Evolutionary conservation across 2,329 filamentous ascomycete genomes (phyloP), one percentile per base, ranked within the genome.

Genomic region (Penicillium brevicompactum): DNA sequence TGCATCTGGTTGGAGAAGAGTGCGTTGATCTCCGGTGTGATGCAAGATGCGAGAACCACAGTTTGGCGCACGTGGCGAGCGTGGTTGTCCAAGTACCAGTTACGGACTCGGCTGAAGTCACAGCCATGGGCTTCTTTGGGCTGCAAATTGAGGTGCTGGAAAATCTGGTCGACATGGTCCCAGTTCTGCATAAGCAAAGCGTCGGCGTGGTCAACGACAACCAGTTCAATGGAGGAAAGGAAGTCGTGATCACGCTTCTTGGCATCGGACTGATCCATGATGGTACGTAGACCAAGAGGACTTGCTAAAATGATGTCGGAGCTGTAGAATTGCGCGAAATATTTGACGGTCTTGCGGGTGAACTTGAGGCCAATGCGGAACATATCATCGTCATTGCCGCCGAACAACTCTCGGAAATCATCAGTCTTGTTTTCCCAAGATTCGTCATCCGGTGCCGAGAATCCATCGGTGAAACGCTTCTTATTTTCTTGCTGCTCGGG

Each of bases 141-240:
- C 67, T 96, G 91, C 21, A 89, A 81, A 72, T 99, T 99, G 59
- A 99, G 83, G 71, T 96, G 91, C 59, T 91, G 87, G 68, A 97
- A 92, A 65, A 97, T 89, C 71, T 90, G 90, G 72, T 95, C 90
- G 57, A 97, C 85, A 70, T 99, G 93, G 68, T 97, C 92, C 92
- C 93, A 97, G 72, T 96, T 97, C 73, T 99, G 94, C 92, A 97
- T 97, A 8, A 96, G 84, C 41, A 97, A 84, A 0, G 92, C 92
- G 73, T 97, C 92, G 11, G 91, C 89, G 74, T 97, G 92, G 72
- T 99, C 94, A 57, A 96, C 82, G 45, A 97, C 82, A 31, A 94
- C 87, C 49, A 99, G 76, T 75, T 99, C 94, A 66, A 99, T 90
- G 1, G 93, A 97, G 54, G 90, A 93, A 13, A 99, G 81, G 70